These are phyloP conservation scores for Saccharomyces hybrid DNA, from an alignment of 1,139 yeast genomes.

Conservation along the genomic window DNA sequence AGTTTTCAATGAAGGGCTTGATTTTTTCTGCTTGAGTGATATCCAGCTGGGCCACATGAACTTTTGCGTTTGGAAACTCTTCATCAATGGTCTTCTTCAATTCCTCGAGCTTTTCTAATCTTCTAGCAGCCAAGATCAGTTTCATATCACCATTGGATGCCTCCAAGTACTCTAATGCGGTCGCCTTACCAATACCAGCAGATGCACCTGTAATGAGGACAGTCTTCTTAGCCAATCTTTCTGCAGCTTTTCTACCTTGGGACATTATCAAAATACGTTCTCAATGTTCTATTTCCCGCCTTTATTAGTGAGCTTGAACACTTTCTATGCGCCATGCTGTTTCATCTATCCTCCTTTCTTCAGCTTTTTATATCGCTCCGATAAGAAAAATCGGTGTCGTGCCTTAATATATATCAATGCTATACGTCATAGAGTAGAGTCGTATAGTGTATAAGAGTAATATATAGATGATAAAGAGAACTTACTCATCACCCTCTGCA, in stretches of 20 bases:
- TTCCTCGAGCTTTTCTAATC: constrained; percentile 46
- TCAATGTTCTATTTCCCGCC: not conserved
- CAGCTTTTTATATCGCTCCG: not conserved
- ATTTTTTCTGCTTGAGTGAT: constrained; percentile 48
- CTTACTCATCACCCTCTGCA: constrained; percentile 28
- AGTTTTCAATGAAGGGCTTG: constrained; percentile 40
- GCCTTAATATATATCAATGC: not conserved
- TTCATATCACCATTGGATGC: constrained; percentile 62
- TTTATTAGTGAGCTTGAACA: not conserved
- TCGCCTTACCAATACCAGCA: constrained; percentile 63
- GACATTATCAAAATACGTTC: constrained; percentile 28
- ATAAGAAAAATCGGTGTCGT: constrained; percentile 1
- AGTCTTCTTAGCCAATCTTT: constrained; percentile 38
- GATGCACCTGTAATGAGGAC: constrained; percentile 40
- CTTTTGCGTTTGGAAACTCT: constrained; percentile 43
- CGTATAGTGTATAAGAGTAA: not conserved
- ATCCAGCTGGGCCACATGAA: constrained; percentile 50
- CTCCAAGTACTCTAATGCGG: constrained; percentile 62
- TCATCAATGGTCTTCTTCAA: constrained; percentile 40
- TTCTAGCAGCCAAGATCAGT: constrained; percentile 62
- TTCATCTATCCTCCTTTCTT: not conserved
- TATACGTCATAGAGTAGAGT: not conserved
- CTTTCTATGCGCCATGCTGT: not conserved
- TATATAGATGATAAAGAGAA: not conserved
- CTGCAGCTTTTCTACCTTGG: constrained; percentile 35